Conservation (phyloP, 805 yeast species). For the Priceomyces carsonii region DNA sequence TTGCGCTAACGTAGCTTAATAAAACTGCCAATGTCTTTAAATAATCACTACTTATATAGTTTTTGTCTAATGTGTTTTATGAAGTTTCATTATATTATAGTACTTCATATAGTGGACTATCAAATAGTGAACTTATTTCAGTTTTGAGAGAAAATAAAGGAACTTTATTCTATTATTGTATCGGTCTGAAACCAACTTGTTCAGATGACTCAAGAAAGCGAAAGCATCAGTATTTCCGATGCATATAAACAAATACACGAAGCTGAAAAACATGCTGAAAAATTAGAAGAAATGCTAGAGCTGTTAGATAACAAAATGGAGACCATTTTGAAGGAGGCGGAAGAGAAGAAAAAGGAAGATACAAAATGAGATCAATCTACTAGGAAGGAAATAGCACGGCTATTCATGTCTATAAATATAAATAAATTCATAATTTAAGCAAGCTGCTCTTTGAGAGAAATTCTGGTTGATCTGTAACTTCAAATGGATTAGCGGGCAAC, state of each 20-base stretch:
- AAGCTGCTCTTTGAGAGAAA: constrained; percentile 37
- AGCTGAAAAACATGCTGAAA: constrained; percentile 65
- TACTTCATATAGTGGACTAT: no score
- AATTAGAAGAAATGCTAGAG: constrained; percentile 66
- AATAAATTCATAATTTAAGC: constrained; percentile 3
- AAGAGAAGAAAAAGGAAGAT: constrained; percentile 12
- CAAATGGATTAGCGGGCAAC: constrained; percentile 73
- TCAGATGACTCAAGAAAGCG: constrained; percentile 29
- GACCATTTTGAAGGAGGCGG: constrained; percentile 51
- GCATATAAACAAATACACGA: constrained; percentile 62
- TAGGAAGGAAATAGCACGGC: neutral
- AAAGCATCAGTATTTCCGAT: constrained; percentile 45
- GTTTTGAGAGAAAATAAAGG: neutral
- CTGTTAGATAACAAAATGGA: constrained; percentile 66
- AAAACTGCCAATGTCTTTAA: no score
- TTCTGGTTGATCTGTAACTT: constrained; percentile 50
- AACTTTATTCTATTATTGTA: neutral
- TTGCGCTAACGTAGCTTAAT: no score
- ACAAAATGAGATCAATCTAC: neutral
- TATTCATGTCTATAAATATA: constrained; percentile 1
- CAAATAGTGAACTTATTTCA: no score
- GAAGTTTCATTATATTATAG: no score
- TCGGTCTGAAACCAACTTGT: neutral
- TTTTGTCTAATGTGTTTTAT: no score
- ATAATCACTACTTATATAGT: no score